A percentile compares a stretch with the other conserved stretches of the same genome.
These are phyloP conservation scores for Kurtzmaniella natalensis DNA, from an alignment of 1,139 yeast genomes.

Conservation along the genomic window DNA sequence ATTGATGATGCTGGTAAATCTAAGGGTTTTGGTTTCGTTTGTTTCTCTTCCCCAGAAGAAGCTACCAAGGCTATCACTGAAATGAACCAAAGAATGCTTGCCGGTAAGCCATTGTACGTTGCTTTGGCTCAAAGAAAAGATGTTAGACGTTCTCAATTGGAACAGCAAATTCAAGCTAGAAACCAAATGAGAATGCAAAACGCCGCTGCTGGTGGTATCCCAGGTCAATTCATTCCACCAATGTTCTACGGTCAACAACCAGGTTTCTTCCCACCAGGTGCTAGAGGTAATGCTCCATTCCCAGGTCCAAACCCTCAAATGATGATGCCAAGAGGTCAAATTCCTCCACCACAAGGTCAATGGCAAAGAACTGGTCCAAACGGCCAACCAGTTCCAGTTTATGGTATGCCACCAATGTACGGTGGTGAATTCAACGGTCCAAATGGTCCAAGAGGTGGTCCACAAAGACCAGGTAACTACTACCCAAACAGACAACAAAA, in stretches of 20 bases:
- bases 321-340: slow-evolving; percentile 80
- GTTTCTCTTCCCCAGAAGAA: slow-evolving; percentile 97
- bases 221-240: slow-evolving; percentile 95
- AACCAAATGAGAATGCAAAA: slow-evolving; percentile 98
- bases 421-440: slow-evolving; percentile 47
- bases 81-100: slow-evolving; percentile 96
- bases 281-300: slow-evolving; percentile 79
- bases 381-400: slow-evolving; percentile 76
- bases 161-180: slow-evolving; percentile 97
- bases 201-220: slow-evolving; percentile 85
- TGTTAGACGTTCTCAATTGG: slow-evolving; percentile 94
- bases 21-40: slow-evolving; percentile 97
- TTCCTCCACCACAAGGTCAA: slow-evolving; percentile 68
- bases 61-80: slow-evolving; percentile 98
- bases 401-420: slow-evolving; percentile 81
- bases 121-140: slow-evolving; percentile 99
- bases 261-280: slow-evolving; percentile 74
- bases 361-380: slow-evolving; percentile 77
- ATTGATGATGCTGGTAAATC: slow-evolving; percentile 92
- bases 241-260: slow-evolving; percentile 92
- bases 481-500: slow-evolving; percentile 39
- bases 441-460: slow-evolving; percentile 34
- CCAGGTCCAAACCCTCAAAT: slow-evolving; percentile 86
- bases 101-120: slow-evolving; percentile 95
- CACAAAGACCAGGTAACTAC: slow-evolving; percentile 27